A percentile compares a stretch with the other conserved stretches of the same genome.
phyloP scores from a whole-genome alignment of 177 flowering plant genomes.

The Tripterygium wilfordii region DNA sequence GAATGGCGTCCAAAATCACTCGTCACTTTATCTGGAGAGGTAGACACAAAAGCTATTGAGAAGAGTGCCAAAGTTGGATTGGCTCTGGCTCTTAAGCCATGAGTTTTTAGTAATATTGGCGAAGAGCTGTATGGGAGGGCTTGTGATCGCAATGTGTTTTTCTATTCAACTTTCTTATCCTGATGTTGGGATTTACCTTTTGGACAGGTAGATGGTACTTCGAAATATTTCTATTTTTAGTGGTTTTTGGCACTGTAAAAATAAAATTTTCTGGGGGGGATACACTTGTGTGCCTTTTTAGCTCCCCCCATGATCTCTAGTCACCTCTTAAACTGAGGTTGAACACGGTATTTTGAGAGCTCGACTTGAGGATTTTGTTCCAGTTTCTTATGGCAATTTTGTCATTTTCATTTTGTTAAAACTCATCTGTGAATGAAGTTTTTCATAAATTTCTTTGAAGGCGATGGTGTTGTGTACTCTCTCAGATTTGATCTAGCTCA shows the following conservation, averaged over 20 bases:
- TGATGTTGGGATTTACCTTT: not conserved
- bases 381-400: too few species aligned
- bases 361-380: constrained; percentile 1
- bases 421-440: not conserved
- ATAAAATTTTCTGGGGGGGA: too few species aligned
- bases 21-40: constrained; percentile 72
- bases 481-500: not conserved
- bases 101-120: not conserved
- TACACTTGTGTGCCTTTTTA: too few species aligned
- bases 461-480: not conserved
- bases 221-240: too few species aligned
- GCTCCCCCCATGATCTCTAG: too few species aligned
- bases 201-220: too few species aligned
- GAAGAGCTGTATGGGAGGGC: not conserved
- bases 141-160: not conserved
- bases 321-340: too few species aligned
- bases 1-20: constrained; percentile 83
- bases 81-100: constrained; percentile 76
- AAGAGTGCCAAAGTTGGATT: constrained; percentile 77
- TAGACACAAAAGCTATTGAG: constrained; percentile 67
- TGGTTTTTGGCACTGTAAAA: constrained; percentile 15
- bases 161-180: not conserved
- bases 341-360: not conserved
- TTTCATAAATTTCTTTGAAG: too few species aligned
- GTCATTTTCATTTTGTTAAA: too few species aligned